These are phyloP conservation scores for Neophaeococcomyces aloes DNA, from an alignment of 2,329 filamentous ascomycete species.

Conservation along the genomic window DNA sequence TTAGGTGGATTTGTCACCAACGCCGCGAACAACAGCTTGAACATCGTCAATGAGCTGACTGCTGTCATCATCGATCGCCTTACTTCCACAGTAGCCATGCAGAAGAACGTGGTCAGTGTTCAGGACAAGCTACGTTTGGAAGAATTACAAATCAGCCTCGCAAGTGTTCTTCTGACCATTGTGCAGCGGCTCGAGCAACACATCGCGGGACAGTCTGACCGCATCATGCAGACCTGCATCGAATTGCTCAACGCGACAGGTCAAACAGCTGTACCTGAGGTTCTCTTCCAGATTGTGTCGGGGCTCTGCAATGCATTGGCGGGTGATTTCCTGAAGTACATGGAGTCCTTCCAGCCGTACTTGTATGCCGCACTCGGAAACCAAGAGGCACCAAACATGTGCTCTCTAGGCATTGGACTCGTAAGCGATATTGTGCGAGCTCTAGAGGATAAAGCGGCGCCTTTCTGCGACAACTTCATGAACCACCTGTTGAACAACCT, in stretches of 20 bases:
- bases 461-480: constrained; percentile 96
- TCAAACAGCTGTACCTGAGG: constrained; percentile 91
- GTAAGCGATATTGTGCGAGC: constrained; percentile 94
- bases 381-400: constrained; percentile 87
- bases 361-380: constrained; percentile 89
- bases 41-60: constrained; percentile 68
- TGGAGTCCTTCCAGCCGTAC: constrained; percentile 89
- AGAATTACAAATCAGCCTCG: constrained; percentile 94
- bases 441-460: constrained; percentile 78
- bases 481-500: constrained; percentile 92
- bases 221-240: constrained; percentile 83
- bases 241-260: constrained; percentile 65
- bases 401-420: constrained; percentile 93
- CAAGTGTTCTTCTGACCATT: constrained; percentile 82
- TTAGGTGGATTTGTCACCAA: constrained; percentile 90
- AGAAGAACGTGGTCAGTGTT: constrained; percentile 87
- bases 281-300: constrained; percentile 83
- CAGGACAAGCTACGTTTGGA: constrained; percentile 93
- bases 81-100: constrained; percentile 79
- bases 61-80: constrained; percentile 83
- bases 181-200: constrained; percentile 85
- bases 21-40: constrained; percentile 73
- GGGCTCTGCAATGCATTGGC: constrained; percentile 85
- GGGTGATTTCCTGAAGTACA: constrained; percentile 91
- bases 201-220: constrained; percentile 78